These are phyloP conservation scores for Podospora sp. DNA, from an alignment of 495 filamentous ascomycete genomes.

Conservation along the genomic window DNA sequence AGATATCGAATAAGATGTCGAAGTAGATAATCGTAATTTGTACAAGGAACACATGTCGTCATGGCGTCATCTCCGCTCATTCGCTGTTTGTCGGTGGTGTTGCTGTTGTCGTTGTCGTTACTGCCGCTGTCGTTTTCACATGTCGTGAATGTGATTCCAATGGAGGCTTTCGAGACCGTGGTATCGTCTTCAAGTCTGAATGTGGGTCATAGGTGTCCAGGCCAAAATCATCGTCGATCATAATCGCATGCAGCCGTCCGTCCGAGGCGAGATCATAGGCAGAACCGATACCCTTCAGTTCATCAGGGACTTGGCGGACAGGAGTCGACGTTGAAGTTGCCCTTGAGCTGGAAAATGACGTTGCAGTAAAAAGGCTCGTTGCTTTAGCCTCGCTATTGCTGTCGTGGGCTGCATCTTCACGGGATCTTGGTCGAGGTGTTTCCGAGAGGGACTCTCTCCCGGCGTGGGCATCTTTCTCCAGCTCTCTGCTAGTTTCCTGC, in stretches of 20 bases:
- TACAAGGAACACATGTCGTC: not conserved
- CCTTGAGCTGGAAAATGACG: constrained; percentile 14
- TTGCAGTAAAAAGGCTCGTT: constrained; percentile 5
- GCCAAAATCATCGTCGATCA: constrained; percentile 22
- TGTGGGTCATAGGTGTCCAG: not conserved
- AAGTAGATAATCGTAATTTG: not conserved
- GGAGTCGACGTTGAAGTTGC: constrained; percentile 15
- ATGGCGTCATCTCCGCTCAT: not conserved
- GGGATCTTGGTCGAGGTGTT: not conserved
- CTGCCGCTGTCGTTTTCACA: not conserved
- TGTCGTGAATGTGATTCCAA: not conserved
- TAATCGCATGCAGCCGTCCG: not conserved
- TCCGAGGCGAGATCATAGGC: constrained; percentile 17
- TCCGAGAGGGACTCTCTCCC: not conserved
- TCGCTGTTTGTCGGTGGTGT: not conserved
- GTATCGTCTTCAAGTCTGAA: not conserved
- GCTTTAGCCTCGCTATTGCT: not conserved
- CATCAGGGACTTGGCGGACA: constrained; percentile 19
- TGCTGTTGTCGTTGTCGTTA: not conserved
- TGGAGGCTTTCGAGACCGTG: not conserved
- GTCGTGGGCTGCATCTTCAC: not conserved
- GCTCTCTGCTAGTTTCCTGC: not conserved
- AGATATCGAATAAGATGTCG: not conserved
- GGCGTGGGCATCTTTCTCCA: not conserved
- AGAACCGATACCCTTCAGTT: constrained; percentile 30